Conservation (phyloP, 1,284 basidiomycete genomes). For the Malassezia psittaci region DNA sequence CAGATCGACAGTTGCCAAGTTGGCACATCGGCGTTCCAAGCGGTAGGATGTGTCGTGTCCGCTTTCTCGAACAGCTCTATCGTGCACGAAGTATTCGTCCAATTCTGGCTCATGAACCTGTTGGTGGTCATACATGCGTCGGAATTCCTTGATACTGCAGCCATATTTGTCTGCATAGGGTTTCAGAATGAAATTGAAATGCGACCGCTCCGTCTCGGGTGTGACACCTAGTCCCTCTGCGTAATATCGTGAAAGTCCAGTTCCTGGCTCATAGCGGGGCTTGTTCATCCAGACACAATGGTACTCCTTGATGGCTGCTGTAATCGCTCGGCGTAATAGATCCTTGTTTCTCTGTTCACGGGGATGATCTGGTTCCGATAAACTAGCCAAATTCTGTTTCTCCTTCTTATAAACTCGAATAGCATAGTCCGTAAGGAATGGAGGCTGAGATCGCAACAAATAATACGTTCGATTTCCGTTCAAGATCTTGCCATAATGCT, state of each 20-base stretch:
- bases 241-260: slow-evolving; percentile 82
- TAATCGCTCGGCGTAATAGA: slow-evolving; percentile 89
- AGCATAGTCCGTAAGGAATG: slow-evolving; percentile 96
- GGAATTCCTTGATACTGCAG: slow-evolving; percentile 92
- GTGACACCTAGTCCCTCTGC: slow-evolving; percentile 92
- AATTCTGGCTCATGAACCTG: slow-evolving; percentile 72
- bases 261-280: slow-evolving; percentile 82
- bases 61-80: slow-evolving; percentile 69
- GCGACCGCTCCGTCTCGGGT: slow-evolving; percentile 93
- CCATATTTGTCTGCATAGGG: slow-evolving; percentile 87
- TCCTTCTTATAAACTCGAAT: slow-evolving; percentile 68
- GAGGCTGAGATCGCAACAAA: slow-evolving; percentile 87
- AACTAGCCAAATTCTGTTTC: neutral
- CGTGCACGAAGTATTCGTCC: slow-evolving; percentile 95
- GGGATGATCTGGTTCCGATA: slow-evolving; percentile 77
- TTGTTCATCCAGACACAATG: slow-evolving; percentile 91
- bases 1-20: slow-evolving; percentile 89
- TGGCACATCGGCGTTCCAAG: slow-evolving; percentile 82
- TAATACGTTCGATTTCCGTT: slow-evolving; percentile 54
- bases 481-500: slow-evolving; percentile 73
- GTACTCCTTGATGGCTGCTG: slow-evolving; percentile 96
- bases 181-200: slow-evolving; percentile 93
- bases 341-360: slow-evolving; percentile 66
- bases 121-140: slow-evolving; percentile 84
- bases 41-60: slow-evolving; percentile 97